These are phyloP conservation scores for Leccinum uliginosum DNA, from an alignment of 768 basidiomycete species.

Conservation along the genomic window DNA sequence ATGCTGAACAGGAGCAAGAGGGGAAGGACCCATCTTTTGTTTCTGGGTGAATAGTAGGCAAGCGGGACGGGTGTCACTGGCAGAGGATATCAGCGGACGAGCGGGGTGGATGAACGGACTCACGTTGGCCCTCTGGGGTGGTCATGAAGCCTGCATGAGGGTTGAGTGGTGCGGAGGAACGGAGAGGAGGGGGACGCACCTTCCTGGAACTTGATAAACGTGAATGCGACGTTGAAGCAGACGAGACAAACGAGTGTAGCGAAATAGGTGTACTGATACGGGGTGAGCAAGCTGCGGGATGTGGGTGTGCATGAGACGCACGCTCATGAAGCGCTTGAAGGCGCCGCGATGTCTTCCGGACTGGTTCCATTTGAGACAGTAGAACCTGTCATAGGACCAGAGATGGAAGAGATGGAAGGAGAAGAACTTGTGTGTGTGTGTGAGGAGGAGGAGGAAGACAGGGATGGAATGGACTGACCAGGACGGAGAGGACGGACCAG, in stretches of 20 bases:
- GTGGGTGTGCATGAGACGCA: conserved; percentile 33
- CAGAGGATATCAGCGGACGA: conserved; percentile 3
- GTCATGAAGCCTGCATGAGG: conserved; percentile 14
- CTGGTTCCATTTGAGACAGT: conserved; percentile 65
- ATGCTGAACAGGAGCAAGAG: conserved; percentile 67
- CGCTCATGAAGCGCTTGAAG: conserved; percentile 89
- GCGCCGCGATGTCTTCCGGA: conserved; percentile 75
- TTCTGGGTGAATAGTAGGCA: conserved; percentile 40
- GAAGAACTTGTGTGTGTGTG: conserved; percentile 47
- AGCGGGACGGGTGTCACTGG: conserved; percentile 59
- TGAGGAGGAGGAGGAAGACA: neutral
- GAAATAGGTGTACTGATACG: conserved; percentile 73
- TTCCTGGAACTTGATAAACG: conserved; percentile 68
- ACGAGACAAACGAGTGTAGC: conserved; percentile 62
- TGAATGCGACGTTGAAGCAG: conserved; percentile 57
- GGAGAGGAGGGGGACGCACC: conserved; percentile 36
- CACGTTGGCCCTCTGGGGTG: conserved; percentile 10
- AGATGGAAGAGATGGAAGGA: conserved; percentile 66
- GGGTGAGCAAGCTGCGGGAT: conserved; percentile 11
- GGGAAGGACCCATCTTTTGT: conserved; percentile 58
- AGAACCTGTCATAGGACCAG: conserved; percentile 77
- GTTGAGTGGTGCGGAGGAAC: neutral
- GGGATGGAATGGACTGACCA: conserved; percentile 39
- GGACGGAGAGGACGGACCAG: conserved; percentile 68
- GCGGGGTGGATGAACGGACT: neutral